Evolutionary conservation across 305 asterid species (phyloP), one percentile per base, ranked within the genome.

Genomic region (Fraxinus greggii): DNA sequence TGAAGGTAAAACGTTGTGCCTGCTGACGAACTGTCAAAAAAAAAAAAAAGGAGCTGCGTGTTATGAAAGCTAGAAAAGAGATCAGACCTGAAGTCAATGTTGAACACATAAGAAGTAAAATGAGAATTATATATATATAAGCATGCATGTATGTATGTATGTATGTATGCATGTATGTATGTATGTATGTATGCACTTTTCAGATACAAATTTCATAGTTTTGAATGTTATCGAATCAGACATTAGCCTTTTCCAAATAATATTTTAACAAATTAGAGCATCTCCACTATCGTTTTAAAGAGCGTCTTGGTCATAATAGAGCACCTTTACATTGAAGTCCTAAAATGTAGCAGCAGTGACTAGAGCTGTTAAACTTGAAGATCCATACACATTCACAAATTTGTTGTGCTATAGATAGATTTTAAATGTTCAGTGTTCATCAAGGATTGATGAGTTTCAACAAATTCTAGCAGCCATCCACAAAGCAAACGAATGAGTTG

Each of bases 1-100:
- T 76, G 87, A 86, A 77, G 86, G 89, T 63, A 8, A 36, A 84
- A 86, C 3, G 17, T 89, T 85, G 12, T 81, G 72, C 84, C 80
- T 51, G 67, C 81, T 80, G 80, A 90, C 79, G 63, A 75, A 13
- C 92, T 91, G 89, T 45, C 28, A 26, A 7, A 77, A 63, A 56
- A 59, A 24, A 9, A 48, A 29, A 73, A 48, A 35, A 82, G 28
- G 31, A 73, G 45, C 51, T 69, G 42, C 40, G 59, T 73, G 82
- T 84, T 42, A 84, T 40, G 72, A 82, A 81, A 82, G 81, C 59
- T 63, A 77, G 51, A 32, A 1, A 75, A 6, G 56, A 65, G 28
- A 8, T 3, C 32, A 19, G 70, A 63, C 33, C 69, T 24, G 59
- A 77, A 82, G 63, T 26, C n/a, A 19, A 79, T 54, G 23, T 29